Percentiles rank a stretch among this genome's conserved stretches.
Conservation (phyloP, 2,329 filamentous ascomycete genomes). For the Sarocladium brachiariae region DNA sequence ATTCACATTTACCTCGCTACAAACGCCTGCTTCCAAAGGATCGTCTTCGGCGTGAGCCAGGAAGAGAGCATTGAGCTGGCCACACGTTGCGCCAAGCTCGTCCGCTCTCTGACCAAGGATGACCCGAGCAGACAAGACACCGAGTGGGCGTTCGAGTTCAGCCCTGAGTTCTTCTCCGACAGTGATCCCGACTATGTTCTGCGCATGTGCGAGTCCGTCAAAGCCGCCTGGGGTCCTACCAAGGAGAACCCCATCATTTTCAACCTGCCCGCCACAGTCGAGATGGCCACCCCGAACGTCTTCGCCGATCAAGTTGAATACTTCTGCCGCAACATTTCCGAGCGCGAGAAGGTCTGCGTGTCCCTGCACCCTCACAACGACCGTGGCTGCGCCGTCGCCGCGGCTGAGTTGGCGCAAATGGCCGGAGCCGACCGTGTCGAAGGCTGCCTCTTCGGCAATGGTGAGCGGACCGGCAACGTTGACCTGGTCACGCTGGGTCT, state of each 20-base stretch:
- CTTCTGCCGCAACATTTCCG: slow-evolving; percentile 79
- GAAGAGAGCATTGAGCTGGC: slow-evolving; percentile 77
- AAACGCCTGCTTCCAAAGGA: slow-evolving; percentile 86
- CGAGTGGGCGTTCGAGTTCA: slow-evolving; percentile 76
- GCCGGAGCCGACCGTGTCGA: slow-evolving; percentile 91
- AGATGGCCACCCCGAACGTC: slow-evolving; percentile 89
- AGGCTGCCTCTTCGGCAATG: slow-evolving; percentile 75
- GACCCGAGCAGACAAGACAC: slow-evolving; percentile 51
- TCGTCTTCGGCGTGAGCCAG: slow-evolving; percentile 84
- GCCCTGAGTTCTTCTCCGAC: slow-evolving; percentile 86
- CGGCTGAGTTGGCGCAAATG: slow-evolving; percentile 91
- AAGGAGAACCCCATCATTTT: slow-evolving; percentile 82
- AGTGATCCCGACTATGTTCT: slow-evolving; percentile 77
- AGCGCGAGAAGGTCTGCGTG: slow-evolving; percentile 81
- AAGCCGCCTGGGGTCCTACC: slow-evolving; percentile 82
- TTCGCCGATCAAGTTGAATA: slow-evolving; percentile 96
- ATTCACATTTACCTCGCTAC: slow-evolving; percentile 95
- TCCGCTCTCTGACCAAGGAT: slow-evolving; percentile 83
- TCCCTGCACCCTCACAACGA: slow-evolving; percentile 95
- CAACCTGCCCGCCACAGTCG: slow-evolving; percentile 93
- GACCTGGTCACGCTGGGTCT: slow-evolving; percentile 88
- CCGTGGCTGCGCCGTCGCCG: slow-evolving; percentile 80
- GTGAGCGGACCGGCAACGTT: slow-evolving; percentile 91
- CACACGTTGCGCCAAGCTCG: slow-evolving; percentile 77
- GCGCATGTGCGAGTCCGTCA: slow-evolving; percentile 84